Base-by-base conservation (phyloP, 345 rosid species). In the Salix exigua region DNA sequence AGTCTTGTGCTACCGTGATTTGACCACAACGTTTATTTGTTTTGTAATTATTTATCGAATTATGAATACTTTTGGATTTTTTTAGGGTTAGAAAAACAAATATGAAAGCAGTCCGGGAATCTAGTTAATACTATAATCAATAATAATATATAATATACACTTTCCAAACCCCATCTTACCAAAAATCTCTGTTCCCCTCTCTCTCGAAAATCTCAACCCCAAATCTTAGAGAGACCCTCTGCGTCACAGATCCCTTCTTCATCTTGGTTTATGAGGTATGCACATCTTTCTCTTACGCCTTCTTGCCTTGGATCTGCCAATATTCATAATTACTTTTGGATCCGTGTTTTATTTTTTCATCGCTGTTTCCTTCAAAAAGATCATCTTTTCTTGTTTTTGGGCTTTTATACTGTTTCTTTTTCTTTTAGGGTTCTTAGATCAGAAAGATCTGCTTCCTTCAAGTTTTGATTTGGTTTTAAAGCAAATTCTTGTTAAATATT, bases 221-320 rank as follows among this genome's bases (percentile, higher is more conserved):
- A 11, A 31, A 40, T 44, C 81, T 42, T 60, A 37, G 55, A 42
- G 77, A 67, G 70, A 65, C 76, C 46, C 65, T 23, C 37, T 33
- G 66, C 55, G 48, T 30, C 74, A 33, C 71, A 55, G 77, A 80
- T 76, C 73, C 60, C 66, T 18, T 25, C 35, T 68, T 80, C 80
- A 58, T 72, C 80, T 80, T 68, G 80, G 83, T 80, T 80, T 80
- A 80, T 80, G 83, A 80, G 83, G 83, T 80, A 37, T 5, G 3
- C 12, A 12, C 37, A 11, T 28, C 31, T 12, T 26, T 23, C n/a
- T 23, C 51, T 31, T 11, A 19, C 13, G 26, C 12, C 1, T 4
- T 51, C 64, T 44, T 48, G 18, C 37, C 7, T 1, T 64, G 5
- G 16, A 23, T 31, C 33, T 42, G 14, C 19, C 18, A 12, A 50